These are phyloP conservation scores for Rubroboletus pulcherrimus DNA, from an alignment of 768 basidiomycete species.

Conservation along the genomic window DNA sequence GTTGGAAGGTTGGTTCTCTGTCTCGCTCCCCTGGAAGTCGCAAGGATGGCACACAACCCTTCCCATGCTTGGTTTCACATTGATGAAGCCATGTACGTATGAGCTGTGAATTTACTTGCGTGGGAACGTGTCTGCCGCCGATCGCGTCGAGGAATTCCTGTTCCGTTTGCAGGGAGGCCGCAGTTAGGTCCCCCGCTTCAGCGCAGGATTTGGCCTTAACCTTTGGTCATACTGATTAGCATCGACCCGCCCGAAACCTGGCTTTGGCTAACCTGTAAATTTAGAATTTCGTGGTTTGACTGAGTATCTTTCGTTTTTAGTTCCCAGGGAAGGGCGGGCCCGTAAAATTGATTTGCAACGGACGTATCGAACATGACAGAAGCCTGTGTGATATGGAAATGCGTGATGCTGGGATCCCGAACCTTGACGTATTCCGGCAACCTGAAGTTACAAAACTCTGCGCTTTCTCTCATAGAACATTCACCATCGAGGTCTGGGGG, in stretches of 20 bases:
- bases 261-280: constrained; percentile 2
- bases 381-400: constrained; percentile 14
- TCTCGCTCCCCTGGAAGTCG: neutral
- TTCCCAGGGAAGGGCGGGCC: constrained; percentile 13
- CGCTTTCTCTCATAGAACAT: neutral
- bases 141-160: neutral
- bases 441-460: constrained; percentile 5
- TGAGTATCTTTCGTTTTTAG: neutral
- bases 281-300: neutral
- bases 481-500: constrained; percentile 3
- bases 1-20: neutral
- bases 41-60: constrained; percentile 2
- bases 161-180: neutral
- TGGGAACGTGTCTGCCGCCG: constrained; percentile 8
- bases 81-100: constrained; percentile 13
- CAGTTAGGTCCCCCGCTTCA: neutral
- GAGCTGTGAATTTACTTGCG: constrained; percentile 5
- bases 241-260: neutral
- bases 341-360: neutral
- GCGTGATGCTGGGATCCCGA: constrained; percentile 3
- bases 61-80: constrained; percentile 12
- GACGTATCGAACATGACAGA: constrained; percentile 1
- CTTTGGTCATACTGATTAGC: neutral
- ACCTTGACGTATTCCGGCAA: neutral
- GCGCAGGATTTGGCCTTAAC: neutral